Evolutionary conservation across 148 eudicot genomes (phyloP).

Genomic region (Arctostaphylos glauca): DNA sequence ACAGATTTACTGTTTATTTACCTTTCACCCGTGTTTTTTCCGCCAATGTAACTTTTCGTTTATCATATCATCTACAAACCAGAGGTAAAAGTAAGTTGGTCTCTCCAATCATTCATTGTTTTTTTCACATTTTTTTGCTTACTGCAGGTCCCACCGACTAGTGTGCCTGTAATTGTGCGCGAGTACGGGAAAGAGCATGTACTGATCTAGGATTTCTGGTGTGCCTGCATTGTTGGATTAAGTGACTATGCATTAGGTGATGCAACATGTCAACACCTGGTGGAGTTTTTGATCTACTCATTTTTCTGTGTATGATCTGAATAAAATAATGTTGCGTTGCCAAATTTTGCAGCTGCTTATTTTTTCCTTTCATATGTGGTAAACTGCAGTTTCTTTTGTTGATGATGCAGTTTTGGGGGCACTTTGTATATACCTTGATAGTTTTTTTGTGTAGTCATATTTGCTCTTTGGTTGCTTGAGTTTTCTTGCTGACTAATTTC

Average conservation of each 20-base stretch:
- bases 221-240: constrained; percentile 5
- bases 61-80: neutral
- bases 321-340: neutral
- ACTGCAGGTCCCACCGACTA: constrained; percentile 77
- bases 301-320: neutral
- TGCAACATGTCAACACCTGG: neutral
- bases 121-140: neutral
- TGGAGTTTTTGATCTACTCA: neutral
- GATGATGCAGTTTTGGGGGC: constrained; percentile 12
- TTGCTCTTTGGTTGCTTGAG: neutral
- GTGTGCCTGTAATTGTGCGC: constrained; percentile 87
- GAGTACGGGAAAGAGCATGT: constrained; percentile 75
- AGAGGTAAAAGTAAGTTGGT: neutral
- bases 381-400: neutral
- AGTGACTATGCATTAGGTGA: neutral
- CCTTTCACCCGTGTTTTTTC: neutral
- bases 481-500: neutral
- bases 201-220: constrained; percentile 28
- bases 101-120: neutral
- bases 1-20: neutral
- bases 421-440: no score
- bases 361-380: neutral
- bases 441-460: neutral
- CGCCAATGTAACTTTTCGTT: neutral
- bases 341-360: neutral